Base-by-base conservation (phyloP, 805 yeast species). In the Wickerhamomyces mucosus region DNA sequence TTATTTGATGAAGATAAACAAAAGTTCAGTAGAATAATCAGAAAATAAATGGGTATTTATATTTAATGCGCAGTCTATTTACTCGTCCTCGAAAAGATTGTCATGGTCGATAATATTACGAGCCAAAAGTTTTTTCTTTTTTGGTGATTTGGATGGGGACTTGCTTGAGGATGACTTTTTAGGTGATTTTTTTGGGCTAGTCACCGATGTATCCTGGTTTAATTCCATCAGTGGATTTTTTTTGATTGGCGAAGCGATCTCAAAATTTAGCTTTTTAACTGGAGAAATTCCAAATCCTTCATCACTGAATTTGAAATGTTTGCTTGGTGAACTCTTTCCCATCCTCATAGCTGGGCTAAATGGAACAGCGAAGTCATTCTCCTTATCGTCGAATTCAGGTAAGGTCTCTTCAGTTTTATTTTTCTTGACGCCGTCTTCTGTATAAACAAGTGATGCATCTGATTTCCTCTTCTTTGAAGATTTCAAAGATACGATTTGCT, bases 291-390 rank as follows among this genome's bases (percentile, higher is more conserved):
- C n/a, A n/a, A n/a, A n/a, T n/a, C n/a, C n/a, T 28, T 32, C 33
- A 32, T 40, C 43, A 20, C 36, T 36, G 13, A 36, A 38, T 29
- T 41, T 39, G 41, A 42, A 44, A 23, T 35, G 41, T 28, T 40
- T 39, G 32, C 35, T 34, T 11, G 47, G 47, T 4, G 44, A 39
- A 5, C 37, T 32, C 27, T 32, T 21, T 25, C 31, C 31, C 24
- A 35, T 12, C 21, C 29, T 36, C 27, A 43, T 38, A 13, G n/a
- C n/a, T n/a, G 48, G 50, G 31, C 47, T 40, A 28, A 44, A 38
- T 0, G 39, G 20, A 12, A 28, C 33, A 4, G 30, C 16, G 21
- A 33, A 33, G 29, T 36, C 34, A 18, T 32, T 33, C 18, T 42
- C 39, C 15, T 40, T 24, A 10, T 33, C 37, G 4, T 38, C 42